Percentiles rank a stretch among this genome's conserved stretches.
These are phyloP conservation scores for Tilletia indica DNA, from an alignment of 1,284 basidiomycete species.

Conservation along the genomic window DNA sequence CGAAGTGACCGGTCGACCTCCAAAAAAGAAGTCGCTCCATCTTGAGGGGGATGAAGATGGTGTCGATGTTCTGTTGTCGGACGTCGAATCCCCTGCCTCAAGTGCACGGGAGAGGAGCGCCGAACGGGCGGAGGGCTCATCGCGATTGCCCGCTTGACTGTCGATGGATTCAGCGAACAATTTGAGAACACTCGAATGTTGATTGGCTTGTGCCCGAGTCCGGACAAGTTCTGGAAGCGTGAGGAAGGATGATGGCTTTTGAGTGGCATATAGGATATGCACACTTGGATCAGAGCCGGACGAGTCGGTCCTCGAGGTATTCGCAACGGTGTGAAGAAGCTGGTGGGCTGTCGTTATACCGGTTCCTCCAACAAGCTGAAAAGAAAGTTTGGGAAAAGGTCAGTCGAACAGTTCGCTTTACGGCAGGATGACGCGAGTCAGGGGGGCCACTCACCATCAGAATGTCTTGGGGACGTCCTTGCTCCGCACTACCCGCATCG, in stretches of 20 bases:
- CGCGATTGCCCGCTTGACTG: no score
- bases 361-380: slow-evolving; percentile 39
- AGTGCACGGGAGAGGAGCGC: no score
- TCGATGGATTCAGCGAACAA: no score
- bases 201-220: neutral
- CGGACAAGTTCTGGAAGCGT: neutral
- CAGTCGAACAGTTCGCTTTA: neutral
- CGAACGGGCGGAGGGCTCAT: no score
- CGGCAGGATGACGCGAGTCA: no score
- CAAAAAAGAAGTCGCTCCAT: no score
- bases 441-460: slow-evolving; percentile 22
- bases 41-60: no score
- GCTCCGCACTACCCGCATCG: no score
- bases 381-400: neutral
- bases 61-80: no score
- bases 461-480: slow-evolving; percentile 20
- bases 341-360: slow-evolving; percentile 43
- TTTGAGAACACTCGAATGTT: neutral
- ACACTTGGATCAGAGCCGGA: neutral
- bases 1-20: no score
- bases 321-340: slow-evolving; percentile 29
- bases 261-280: neutral
- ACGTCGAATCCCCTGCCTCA: no score
- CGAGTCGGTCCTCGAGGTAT: slow-evolving; percentile 22
- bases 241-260: neutral